Evolutionary conservation across 805 yeast species (phyloP).

Genomic region (Cyberlindnera suaveolens): DNA sequence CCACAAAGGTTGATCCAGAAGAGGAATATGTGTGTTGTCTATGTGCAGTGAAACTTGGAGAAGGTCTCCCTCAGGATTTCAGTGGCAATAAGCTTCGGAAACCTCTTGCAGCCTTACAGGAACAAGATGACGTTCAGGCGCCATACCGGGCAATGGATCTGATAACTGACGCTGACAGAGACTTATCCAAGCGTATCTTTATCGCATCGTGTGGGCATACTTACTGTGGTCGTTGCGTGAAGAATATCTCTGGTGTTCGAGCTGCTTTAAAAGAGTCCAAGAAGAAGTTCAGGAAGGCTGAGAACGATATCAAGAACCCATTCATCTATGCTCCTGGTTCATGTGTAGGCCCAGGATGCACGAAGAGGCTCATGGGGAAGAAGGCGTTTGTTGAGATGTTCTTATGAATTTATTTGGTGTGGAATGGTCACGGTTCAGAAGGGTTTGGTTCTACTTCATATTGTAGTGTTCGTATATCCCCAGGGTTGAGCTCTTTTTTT

Average conservation of each 20-base stretch:
- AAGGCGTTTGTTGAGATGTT: slow-evolving; percentile 53
- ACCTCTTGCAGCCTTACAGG: slow-evolving; percentile 26
- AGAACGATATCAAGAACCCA: slow-evolving; percentile 26
- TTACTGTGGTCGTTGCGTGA: slow-evolving; percentile 81
- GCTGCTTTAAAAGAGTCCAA: slow-evolving; percentile 13
- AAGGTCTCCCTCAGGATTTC: slow-evolving; percentile 57
- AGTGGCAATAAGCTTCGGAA: slow-evolving; percentile 25
- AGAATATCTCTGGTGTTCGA: slow-evolving; percentile 45
- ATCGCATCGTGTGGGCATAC: slow-evolving; percentile 74
- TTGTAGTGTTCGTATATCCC: too few species aligned
- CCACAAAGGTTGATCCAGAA: slow-evolving; percentile 25
- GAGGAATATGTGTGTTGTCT: slow-evolving; percentile 49
- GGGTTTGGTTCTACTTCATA: too few species aligned
- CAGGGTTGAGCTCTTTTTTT: too few species aligned
- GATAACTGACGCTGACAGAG: slow-evolving; percentile 49
- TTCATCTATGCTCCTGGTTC: slow-evolving; percentile 46
- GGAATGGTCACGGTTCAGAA: too few species aligned
- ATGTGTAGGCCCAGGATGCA: slow-evolving; percentile 54
- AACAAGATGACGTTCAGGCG: slow-evolving; percentile 38
- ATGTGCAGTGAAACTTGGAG: slow-evolving; percentile 71
- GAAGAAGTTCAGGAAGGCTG: slow-evolving; percentile 15
- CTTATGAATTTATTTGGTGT: slow-evolving; percentile 18
- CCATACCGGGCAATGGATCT: slow-evolving; percentile 56
- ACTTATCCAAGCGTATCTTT: slow-evolving; percentile 60
- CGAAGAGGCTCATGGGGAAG: slow-evolving; percentile 34